These are phyloP conservation scores for Didymella lethalis DNA, from an alignment of 2,329 filamentous ascomycete species.

Conservation along the genomic window DNA sequence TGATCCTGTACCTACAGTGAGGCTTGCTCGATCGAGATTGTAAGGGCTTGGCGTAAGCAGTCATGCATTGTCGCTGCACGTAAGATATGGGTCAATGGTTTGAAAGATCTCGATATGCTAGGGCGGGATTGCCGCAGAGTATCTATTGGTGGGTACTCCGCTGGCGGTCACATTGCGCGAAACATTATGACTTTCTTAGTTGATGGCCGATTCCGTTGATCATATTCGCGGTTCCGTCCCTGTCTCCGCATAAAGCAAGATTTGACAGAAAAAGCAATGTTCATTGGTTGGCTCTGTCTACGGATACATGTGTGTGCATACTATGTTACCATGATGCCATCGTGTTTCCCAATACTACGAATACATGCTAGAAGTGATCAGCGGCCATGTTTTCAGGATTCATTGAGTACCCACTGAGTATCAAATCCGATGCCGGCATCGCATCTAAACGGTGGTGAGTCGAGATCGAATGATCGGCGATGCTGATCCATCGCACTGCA, in stretches of 20 bases:
- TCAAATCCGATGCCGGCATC: background rate
- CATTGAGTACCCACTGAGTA: background rate
- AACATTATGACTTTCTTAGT: background rate
- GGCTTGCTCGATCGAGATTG: constrained; percentile 10
- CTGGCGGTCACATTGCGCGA: background rate
- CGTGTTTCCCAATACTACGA: constrained; percentile 4
- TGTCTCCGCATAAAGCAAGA: background rate
- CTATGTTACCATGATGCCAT: constrained; percentile 1
- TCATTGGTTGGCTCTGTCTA: background rate
- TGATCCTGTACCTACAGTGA: constrained; percentile 11
- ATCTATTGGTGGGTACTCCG: background rate
- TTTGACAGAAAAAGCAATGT: constrained; percentile 5
- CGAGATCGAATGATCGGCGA: constrained; percentile 9
- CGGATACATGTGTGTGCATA: constrained; percentile 1
- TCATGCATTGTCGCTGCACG: background rate
- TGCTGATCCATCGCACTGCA: constrained; percentile 2
- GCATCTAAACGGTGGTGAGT: background rate
- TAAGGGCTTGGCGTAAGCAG: constrained; percentile 13
- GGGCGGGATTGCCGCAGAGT: no score
- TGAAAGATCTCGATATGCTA: background rate
- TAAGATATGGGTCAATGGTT: background rate
- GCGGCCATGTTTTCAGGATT: background rate
- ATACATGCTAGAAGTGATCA: constrained; percentile 3
- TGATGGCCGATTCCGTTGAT: background rate
- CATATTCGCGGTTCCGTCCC: background rate